Conservation (phyloP, 1,284 basidiomycete genomes). For the Phellopilus nigrolimitatus region DNA sequence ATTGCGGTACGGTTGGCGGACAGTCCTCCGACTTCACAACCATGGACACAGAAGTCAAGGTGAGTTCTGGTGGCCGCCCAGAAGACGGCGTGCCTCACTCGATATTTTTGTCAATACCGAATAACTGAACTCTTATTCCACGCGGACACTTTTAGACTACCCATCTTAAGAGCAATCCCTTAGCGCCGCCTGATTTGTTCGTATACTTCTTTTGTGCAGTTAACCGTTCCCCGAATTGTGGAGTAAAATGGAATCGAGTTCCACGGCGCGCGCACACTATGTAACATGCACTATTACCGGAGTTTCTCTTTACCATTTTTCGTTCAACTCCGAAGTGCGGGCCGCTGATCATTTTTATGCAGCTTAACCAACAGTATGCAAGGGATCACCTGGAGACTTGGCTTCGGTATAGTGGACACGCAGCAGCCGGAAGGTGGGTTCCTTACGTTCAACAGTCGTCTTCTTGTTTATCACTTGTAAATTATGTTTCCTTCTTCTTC, state of each 20-base stretch:
- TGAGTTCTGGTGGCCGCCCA: conserved; percentile 23
- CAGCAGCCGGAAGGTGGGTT: conserved; percentile 48
- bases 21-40: conserved; percentile 51
- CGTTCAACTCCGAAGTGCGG: conserved; percentile 13
- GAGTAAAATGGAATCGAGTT: too few relatives aligned
- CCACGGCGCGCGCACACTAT: too few relatives aligned
- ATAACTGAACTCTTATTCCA: conserved; percentile 4
- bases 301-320: background rate
- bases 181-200: conserved; percentile 60
- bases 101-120: background rate
- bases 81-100: conserved; percentile 11
- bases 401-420: conserved; percentile 48
- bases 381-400: conserved; percentile 61
- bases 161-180: conserved; percentile 47
- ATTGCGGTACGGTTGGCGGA: conserved; percentile 58
- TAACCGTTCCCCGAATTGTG: too few relatives aligned
- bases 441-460: conserved; percentile 1
- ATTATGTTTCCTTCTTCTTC: background rate
- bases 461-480: too few relatives aligned
- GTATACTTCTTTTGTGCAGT: conserved; percentile 26
- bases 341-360: conserved; percentile 16
- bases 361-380: conserved; percentile 49
- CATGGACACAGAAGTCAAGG: conserved; percentile 58
- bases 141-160: conserved; percentile 33
- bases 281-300: background rate